A percentile compares a stretch with the other conserved stretches of the same genome.
Evolutionary conservation across 768 basidiomycete species (phyloP).

Genomic region (Hysterangium stoloniferum): DNA sequence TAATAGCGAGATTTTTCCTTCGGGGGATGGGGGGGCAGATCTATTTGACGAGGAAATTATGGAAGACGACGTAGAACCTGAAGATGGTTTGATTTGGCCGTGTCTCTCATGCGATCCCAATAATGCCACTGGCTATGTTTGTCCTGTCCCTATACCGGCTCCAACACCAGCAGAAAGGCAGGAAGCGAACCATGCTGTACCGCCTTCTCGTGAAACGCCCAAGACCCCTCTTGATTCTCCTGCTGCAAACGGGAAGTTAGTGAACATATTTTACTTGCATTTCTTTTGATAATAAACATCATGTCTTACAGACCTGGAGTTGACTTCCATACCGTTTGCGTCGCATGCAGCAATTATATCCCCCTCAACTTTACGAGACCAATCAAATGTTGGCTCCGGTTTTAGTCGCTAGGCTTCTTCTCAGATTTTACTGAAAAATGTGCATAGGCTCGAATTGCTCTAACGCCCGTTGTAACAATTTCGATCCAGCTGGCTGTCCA

Average conservation of each 20-base stretch:
- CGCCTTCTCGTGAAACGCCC: background rate
- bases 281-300: background rate
- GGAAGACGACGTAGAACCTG: background rate
- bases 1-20: slow-evolving; percentile 7
- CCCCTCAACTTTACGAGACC: background rate
- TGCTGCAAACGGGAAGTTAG: background rate
- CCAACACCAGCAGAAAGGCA: background rate
- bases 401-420: background rate
- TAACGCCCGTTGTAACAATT: slow-evolving; percentile 1
- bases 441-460: background rate
- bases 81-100: slow-evolving; percentile 1
- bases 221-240: background rate
- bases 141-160: slow-evolving; percentile 1
- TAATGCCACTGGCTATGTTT: slow-evolving; percentile 7
- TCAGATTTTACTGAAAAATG: background rate
- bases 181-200: background rate
- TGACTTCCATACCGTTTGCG: background rate
- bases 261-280: background rate
- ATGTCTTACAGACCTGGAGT: slow-evolving; percentile 5
- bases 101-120: slow-evolving; percentile 5
- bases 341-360: slow-evolving; percentile 1
- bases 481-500: background rate
- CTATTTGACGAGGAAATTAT: slow-evolving; percentile 1
- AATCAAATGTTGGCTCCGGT: slow-evolving; percentile 1
- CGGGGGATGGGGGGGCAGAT: background rate